Evolutionary conservation across 192 early-diverging fungal species (phyloP).

Genomic region (Coemansia sp.): DNA sequence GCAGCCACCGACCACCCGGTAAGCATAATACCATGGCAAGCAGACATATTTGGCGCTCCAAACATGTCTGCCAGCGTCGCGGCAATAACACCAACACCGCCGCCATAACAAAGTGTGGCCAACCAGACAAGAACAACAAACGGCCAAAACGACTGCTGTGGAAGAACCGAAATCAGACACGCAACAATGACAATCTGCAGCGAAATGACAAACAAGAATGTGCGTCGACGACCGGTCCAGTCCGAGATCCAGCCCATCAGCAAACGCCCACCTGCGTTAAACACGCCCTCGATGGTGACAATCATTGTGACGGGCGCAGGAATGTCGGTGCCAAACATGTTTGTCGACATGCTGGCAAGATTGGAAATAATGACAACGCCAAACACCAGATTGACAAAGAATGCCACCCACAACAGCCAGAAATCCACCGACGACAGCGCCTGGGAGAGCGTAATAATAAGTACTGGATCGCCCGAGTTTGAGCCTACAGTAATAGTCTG

Average conservation of each 20-base stretch:
- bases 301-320: conserved; percentile 43
- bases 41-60: conserved; percentile 73
- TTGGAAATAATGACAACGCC: conserved; percentile 66
- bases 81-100: conserved; percentile 74
- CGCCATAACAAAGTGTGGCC: conserved; percentile 71
- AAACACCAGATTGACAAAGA: conserved; percentile 64
- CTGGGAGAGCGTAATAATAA: conserved; percentile 56
- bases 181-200: conserved; percentile 64
- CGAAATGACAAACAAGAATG: conserved; percentile 63
- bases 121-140: conserved; percentile 64
- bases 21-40: conserved; percentile 73
- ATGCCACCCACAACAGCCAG: conserved; percentile 62
- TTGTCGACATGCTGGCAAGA: conserved; percentile 61
- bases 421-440: conserved; percentile 61
- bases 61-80: conserved; percentile 79
- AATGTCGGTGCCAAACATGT: conserved; percentile 54
- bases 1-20: conserved; percentile 75
- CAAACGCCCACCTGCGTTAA: conserved; percentile 61
- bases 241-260: conserved; percentile 62
- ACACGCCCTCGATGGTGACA: conserved; percentile 62
- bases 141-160: conserved; percentile 56
- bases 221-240: conserved; percentile 62
- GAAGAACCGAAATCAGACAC: conserved; percentile 59
- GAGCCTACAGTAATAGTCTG: conserved; percentile 56
- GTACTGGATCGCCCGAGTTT: conserved; percentile 55